Base-by-base conservation (phyloP, 2,329 filamentous ascomycete species). In the Nemania sp. region DNA sequence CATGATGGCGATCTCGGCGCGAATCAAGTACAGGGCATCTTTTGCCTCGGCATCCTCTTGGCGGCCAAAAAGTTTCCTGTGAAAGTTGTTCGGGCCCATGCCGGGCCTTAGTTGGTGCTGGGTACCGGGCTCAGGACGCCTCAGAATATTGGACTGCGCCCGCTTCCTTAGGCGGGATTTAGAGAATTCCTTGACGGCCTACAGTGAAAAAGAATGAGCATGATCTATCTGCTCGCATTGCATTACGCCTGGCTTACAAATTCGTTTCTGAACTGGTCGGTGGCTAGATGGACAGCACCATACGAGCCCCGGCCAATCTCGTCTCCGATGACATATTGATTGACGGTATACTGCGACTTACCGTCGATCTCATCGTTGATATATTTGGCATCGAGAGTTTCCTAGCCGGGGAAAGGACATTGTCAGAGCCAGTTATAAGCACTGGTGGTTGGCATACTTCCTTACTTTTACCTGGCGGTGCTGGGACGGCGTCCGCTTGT, bases 161-260 rank as follows among this genome's bases (percentile, higher is more conserved):
- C 91, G 88, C 75, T 93, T 96, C 45, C 92, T 86, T 49, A 99
- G 77, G 30, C 92, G 86, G 2, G 90, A 85, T 70, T 99, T 99
- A 55, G 93, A 97, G 73, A 99, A 97, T 68, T 97, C 92, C 73
- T 99, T 99, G 68, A 97, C 84, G 53, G 94, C 93, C 92, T 96
- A 68, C 34, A 17, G 50, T 42, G 48, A 48, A 56, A 57, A n/a
- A 59, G 64, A 54, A 53, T 46, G 26, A 49, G 49, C 37, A 46
- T n/a, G n/a, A n/a, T 22, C 23, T 23, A 30, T 30, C 19, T 39
- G 36, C 19, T 24, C 9, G 23, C 20, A 19, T 24, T 24, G 12
- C 26, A 36, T 22, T 20, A 33, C 11, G 11, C 22, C 24, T 52
- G 42, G 66, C 88, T 80, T 80, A 96, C 93, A 82, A 88, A 97